phyloP scores from a whole-genome alignment of 2,329 filamentous ascomycete genomes.

The Stemphylium vesicarium region DNA sequence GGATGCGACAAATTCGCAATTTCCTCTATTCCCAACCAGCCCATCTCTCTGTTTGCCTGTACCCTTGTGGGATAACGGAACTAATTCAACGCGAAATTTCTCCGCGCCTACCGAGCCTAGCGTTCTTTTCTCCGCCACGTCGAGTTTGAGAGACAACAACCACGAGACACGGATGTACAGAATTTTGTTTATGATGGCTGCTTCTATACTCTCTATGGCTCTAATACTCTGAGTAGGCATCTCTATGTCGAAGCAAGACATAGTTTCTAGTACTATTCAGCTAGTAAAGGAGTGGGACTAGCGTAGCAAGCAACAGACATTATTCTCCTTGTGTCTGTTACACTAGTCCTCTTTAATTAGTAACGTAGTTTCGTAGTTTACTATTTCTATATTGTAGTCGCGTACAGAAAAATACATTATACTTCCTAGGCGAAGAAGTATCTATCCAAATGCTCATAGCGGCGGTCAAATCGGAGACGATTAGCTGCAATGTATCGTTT shows the following conservation, averaged over 20 bases:
- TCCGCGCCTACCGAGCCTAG: constrained; percentile 7
- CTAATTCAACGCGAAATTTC: constrained; percentile 9
- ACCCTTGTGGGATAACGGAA: constrained; percentile 12
- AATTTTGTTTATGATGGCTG: constrained; percentile 3
- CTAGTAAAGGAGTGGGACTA: neutral
- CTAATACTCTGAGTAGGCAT: constrained; percentile 4
- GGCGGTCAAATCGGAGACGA: constrained; percentile 20
- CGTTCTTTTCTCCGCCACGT: constrained; percentile 7
- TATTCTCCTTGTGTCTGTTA: no score
- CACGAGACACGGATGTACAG: constrained; percentile 6
- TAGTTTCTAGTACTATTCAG: constrained; percentile 3
- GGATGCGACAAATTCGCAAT: constrained; percentile 3
- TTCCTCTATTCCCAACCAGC: constrained; percentile 12
- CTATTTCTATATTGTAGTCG: no score
- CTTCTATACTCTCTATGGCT: constrained; percentile 6
- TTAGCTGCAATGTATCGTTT: constrained; percentile 1
- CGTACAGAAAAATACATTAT: no score
- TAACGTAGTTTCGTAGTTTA: no score
- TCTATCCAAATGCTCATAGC: constrained; percentile 9
- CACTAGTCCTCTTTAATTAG: no score
- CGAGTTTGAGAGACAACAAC: constrained; percentile 3
- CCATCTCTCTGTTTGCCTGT: constrained; percentile 8
- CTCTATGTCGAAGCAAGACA: constrained; percentile 4
- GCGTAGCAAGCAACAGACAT: no score
- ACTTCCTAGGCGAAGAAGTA: constrained; percentile 19